phyloP scores from a whole-genome alignment of 2,329 filamentous ascomycete genomes.

The Dryadomyces quercivorus region DNA sequence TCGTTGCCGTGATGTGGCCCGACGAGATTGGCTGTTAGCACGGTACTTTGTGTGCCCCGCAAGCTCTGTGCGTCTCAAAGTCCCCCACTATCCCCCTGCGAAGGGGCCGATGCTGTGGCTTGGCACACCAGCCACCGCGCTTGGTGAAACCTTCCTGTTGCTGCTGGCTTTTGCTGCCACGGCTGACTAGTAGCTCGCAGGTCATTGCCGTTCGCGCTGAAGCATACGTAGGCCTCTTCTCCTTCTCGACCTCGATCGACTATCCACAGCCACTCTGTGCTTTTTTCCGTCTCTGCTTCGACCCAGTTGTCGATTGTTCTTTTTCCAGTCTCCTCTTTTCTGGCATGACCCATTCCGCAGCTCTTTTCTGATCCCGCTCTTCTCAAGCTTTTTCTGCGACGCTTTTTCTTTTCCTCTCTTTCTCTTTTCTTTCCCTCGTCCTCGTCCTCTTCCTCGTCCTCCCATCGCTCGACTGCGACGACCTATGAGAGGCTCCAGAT shows the following conservation, averaged over 20 bases:
- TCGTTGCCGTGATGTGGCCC: no score
- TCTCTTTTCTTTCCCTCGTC: not conserved
- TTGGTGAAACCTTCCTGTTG: not conserved
- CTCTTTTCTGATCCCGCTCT: not conserved
- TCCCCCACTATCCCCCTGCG: not conserved
- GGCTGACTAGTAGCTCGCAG: not conserved
- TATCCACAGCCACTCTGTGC: not conserved
- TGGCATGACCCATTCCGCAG: not conserved
- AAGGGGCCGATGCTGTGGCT: not conserved
- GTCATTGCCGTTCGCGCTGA: not conserved
- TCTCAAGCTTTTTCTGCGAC: not conserved
- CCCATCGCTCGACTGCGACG: not conserved
- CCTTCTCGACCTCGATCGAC: not conserved
- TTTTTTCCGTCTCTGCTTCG: not conserved
- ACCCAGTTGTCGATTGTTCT: not conserved
- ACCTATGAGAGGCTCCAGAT: constrained; percentile 1
- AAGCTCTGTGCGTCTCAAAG: not conserved
- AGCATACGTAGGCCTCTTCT: not conserved
- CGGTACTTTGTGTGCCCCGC: no score
- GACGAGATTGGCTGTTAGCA: no score
- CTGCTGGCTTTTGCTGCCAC: not conserved
- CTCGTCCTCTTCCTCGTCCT: not conserved
- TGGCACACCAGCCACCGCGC: not conserved
- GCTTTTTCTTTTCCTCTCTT: not conserved
- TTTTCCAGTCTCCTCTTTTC: not conserved